These are phyloP conservation scores for Domatiomyces globalis DNA, from an alignment of 2,329 filamentous ascomycete genomes.

Conservation along the genomic window DNA sequence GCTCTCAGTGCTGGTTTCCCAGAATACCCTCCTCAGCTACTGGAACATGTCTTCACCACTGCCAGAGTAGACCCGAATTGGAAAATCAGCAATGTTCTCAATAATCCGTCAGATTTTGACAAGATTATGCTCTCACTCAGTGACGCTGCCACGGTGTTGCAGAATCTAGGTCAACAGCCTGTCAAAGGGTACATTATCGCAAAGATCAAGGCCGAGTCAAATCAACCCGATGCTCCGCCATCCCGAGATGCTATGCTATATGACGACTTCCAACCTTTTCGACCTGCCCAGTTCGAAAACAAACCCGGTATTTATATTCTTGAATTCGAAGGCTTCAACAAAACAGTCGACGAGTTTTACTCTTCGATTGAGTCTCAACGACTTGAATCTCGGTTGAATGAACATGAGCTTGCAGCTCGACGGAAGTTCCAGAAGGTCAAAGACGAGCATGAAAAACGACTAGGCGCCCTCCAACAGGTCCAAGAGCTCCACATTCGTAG, in stretches of 20 bases:
- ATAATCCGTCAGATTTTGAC: slow-evolving; percentile 49
- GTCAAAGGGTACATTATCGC: slow-evolving; percentile 78
- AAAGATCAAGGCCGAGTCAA: slow-evolving; percentile 34
- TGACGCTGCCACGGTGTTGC: slow-evolving; percentile 55
- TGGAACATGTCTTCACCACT: slow-evolving; percentile 69
- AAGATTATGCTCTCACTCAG: slow-evolving; percentile 54
- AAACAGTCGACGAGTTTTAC: slow-evolving; percentile 91
- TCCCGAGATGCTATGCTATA: slow-evolving; percentile 47
- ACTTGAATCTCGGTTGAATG: slow-evolving; percentile 65
- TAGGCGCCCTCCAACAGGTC: slow-evolving; percentile 67
- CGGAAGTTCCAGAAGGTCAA: slow-evolving; percentile 74
- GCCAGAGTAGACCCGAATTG: slow-evolving; percentile 54
- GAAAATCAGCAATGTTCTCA: slow-evolving; percentile 55
- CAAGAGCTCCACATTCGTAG: slow-evolving; percentile 77
- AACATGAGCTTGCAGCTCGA: slow-evolving; percentile 68
- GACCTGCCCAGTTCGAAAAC: slow-evolving; percentile 62
- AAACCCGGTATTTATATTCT: slow-evolving; percentile 54
- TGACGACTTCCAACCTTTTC: slow-evolving; percentile 90
- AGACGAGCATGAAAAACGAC: slow-evolving; percentile 67
- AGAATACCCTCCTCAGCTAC: slow-evolving; percentile 72
- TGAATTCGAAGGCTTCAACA: slow-evolving; percentile 74
- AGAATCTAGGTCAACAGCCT: slow-evolving; percentile 52
- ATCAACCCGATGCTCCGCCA: slow-evolving; percentile 23
- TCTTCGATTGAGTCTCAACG: slow-evolving; percentile 92
- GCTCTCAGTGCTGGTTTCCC: slow-evolving; percentile 71